phyloP scores from a whole-genome alignment of 352 stramenopile genomes.

The Phytophthora rubi region DNA sequence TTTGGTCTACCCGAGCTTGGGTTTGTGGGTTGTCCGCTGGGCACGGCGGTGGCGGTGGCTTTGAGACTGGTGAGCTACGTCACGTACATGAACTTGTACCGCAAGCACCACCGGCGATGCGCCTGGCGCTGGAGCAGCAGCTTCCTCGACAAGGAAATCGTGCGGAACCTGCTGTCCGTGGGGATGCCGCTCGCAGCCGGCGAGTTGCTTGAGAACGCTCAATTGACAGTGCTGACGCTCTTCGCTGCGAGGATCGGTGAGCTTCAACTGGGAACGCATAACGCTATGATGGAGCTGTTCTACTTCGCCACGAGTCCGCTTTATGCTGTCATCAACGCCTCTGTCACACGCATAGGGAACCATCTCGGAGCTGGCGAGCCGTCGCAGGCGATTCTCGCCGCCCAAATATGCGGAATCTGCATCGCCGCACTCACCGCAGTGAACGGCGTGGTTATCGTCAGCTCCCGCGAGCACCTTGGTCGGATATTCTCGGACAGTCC shows the following conservation, averaged over 20 bases:
- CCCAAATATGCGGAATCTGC: constrained; percentile 52
- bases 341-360: constrained; percentile 70
- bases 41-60: constrained; percentile 58
- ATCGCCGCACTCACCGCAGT: constrained; percentile 49
- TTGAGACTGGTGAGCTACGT: constrained; percentile 59
- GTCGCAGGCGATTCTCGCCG: constrained; percentile 50
- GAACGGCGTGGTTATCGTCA: constrained; percentile 58
- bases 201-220: constrained; percentile 77
- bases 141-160: constrained; percentile 46
- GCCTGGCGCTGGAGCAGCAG: constrained; percentile 52
- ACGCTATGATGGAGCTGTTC: constrained; percentile 88
- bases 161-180: constrained; percentile 55
- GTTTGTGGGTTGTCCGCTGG: constrained; percentile 81
- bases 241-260: constrained; percentile 76
- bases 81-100: constrained; percentile 71
- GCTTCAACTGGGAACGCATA: constrained; percentile 78
- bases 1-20: constrained; percentile 62
- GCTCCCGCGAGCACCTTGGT: constrained; percentile 47
- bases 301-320: constrained; percentile 78
- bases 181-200: constrained; percentile 62
- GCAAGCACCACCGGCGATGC: constrained; percentile 49
- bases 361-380: constrained; percentile 64
- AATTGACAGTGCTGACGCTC: constrained; percentile 79
- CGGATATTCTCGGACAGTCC: constrained; percentile 75
- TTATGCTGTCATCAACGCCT: constrained; percentile 71